Percentiles rank a stretch among this genome's conserved stretches.
Evolutionary conservation across 2,329 filamentous ascomycete species (phyloP).

Genomic region (Lachnellula suecica): DNA sequence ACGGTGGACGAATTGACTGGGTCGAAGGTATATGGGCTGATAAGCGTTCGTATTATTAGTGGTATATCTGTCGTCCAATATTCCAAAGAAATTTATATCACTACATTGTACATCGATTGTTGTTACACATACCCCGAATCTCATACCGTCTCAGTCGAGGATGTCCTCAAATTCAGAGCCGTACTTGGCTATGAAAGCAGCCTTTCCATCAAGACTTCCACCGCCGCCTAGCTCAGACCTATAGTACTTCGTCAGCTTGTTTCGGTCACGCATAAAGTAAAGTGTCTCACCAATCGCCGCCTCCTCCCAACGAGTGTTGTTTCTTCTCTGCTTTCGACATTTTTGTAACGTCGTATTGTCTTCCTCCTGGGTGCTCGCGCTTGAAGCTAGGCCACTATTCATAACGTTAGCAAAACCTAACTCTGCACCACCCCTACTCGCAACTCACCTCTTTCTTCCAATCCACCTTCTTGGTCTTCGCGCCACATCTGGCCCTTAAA

Average conservation of each 20-base stretch:
- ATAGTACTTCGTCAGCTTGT: not conserved
- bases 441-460: conserved; percentile 9
- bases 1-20: too few species aligned
- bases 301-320: not conserved
- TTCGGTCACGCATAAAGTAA: not conserved
- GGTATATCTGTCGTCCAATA: too few species aligned
- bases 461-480: not conserved
- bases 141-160: not conserved
- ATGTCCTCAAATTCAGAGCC: not conserved
- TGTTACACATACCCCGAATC: not conserved
- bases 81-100: too few species aligned
- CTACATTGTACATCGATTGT: too few species aligned
- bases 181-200: not conserved
- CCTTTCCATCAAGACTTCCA: not conserved
- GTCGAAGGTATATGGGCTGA: too few species aligned
- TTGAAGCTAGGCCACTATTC: conserved; percentile 10
- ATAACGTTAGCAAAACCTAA: not conserved
- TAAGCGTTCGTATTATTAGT: too few species aligned
- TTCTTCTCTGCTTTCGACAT: conserved; percentile 6
- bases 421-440: not conserved
- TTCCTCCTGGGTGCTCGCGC: conserved; percentile 5
- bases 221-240: not conserved
- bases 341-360: conserved; percentile 11
- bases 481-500: not conserved
- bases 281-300: not conserved